Conservation (phyloP, 352 stramenopile species). For the Hyaloperonospora arabidopsidis region DNA sequence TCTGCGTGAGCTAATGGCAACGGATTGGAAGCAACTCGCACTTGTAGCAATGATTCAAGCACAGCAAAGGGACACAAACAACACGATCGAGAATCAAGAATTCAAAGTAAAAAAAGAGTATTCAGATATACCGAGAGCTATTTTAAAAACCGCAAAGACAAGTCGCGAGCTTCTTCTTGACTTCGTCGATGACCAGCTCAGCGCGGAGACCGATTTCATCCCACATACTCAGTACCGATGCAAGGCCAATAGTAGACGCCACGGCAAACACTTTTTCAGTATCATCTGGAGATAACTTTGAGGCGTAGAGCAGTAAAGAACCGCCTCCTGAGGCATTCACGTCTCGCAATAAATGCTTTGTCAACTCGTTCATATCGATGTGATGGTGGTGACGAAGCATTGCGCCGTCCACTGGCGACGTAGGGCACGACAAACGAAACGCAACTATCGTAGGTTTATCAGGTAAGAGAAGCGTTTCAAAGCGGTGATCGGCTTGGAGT, state of each 20-base stretch:
- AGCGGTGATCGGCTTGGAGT: constrained; percentile 42
- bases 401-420: constrained; percentile 40
- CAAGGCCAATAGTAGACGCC: constrained; percentile 32
- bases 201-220: constrained; percentile 35
- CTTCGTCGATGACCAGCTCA: constrained; percentile 37
- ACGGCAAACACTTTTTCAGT: constrained; percentile 28
- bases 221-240: constrained; percentile 54
- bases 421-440: constrained; percentile 49
- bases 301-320: constrained; percentile 32
- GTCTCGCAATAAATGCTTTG: constrained; percentile 41
- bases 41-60: too few relatives aligned
- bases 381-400: constrained; percentile 71
- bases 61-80: too few relatives aligned
- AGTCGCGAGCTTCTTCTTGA: constrained; percentile 46
- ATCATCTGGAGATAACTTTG: constrained; percentile 5
- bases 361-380: constrained; percentile 67
- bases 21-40: not conserved
- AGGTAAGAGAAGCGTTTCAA: constrained; percentile 14
- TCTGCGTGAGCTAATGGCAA: not conserved
- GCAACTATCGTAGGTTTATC: constrained; percentile 12
- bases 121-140: too few relatives aligned
- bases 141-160: constrained; percentile 64
- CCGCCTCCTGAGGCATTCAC: constrained; percentile 51
- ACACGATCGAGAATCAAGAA: too few relatives aligned
- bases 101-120: not conserved